Evolutionary conservation across 139 green algal genomes (phyloP).

Genomic region (Diplosphaera chodatii): DNA sequence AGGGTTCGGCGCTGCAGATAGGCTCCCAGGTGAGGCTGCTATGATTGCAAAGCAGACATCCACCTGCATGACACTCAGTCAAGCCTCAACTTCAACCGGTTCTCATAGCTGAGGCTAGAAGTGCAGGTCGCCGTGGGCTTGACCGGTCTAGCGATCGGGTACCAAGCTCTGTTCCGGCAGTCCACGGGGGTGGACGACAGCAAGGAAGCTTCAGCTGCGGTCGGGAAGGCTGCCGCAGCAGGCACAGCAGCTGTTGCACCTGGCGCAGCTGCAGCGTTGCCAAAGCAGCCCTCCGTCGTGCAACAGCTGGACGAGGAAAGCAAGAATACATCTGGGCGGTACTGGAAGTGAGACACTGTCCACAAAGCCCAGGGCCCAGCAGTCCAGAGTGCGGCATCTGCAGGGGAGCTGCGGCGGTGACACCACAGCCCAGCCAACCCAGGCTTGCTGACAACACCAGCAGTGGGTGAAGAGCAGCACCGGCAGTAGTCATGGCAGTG

Average conservation of each 20-base stretch:
- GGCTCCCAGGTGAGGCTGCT: constrained; percentile 17
- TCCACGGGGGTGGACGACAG: background rate
- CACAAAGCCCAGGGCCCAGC: no score
- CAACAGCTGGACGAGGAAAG: background rate
- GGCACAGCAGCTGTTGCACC: background rate
- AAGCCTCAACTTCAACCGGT: no score
- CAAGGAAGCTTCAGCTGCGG: background rate
- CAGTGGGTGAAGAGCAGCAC: background rate
- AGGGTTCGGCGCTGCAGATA: constrained; percentile 23
- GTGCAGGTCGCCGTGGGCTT: background rate
- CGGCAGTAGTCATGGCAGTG: constrained; percentile 1
- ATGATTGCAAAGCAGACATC: no score
- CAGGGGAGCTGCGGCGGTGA: no score
- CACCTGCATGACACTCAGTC: no score
- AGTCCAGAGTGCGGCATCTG: no score
- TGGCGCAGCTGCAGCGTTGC: background rate
- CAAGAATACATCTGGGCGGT: constrained; percentile 13
- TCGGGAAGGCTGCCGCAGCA: background rate
- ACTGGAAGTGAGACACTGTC: constrained; percentile 10
- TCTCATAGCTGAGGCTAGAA: no score
- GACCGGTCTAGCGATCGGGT: background rate
- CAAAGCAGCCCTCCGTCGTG: background rate
- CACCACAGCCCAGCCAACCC: no score
- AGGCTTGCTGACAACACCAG: no score
- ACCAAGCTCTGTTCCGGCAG: background rate